These are phyloP conservation scores for Colletotrichum sp. DNA, from an alignment of 2,329 filamentous ascomycete genomes.

Conservation along the genomic window DNA sequence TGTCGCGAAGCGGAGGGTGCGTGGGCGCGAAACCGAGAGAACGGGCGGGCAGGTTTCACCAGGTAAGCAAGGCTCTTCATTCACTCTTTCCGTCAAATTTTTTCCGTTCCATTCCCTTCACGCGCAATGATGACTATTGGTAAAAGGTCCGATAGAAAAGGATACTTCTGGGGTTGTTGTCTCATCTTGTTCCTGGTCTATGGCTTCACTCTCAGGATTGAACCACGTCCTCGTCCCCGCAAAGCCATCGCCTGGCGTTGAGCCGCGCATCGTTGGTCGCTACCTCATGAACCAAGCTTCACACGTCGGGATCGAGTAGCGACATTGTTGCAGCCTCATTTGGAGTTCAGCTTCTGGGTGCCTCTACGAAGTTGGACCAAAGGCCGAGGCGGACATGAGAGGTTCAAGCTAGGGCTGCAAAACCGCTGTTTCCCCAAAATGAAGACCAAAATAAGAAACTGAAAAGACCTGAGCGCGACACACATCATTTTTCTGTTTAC, in stretches of 20 bases:
- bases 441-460: conserved; percentile 61
- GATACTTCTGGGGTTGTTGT: conserved; percentile 51
- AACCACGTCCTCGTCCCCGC: conserved; percentile 8
- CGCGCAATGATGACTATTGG: conserved; percentile 60
- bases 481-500: background rate
- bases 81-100: background rate
- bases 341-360: conserved; percentile 55
- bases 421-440: conserved; percentile 57
- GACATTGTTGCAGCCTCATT: conserved; percentile 40
- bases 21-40: conserved; percentile 5
- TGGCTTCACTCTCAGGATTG: conserved; percentile 23
- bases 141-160: conserved; percentile 68
- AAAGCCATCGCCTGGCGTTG: background rate
- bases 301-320: background rate
- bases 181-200: conserved; percentile 19
- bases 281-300: background rate
- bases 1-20: conserved; percentile 6
- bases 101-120: background rate
- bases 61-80: background rate
- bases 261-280: background rate
- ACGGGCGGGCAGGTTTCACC: background rate
- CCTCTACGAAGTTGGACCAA: conserved; percentile 57
- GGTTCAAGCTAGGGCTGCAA: conserved; percentile 31
- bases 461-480: conserved; percentile 74
- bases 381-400: conserved; percentile 60